Evolutionary conservation across 2,329 filamentous ascomycete species (phyloP), one percentile per base, ranked within the genome.

Genomic region (Aspergillus ochraceus): DNA sequence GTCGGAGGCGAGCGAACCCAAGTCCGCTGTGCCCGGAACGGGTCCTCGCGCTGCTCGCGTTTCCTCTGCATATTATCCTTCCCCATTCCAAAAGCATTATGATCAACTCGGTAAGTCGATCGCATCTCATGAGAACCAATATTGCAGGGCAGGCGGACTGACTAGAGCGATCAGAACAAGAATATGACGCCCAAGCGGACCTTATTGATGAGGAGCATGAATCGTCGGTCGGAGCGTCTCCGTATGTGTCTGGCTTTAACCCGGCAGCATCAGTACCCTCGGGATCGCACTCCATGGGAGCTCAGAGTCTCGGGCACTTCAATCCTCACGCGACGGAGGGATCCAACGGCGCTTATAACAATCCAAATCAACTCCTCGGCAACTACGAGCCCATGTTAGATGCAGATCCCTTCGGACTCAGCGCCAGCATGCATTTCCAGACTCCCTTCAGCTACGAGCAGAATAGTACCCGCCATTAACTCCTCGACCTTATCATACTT

Each of bases 371-470:
- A 56, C 80, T 87, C 42, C 84, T 90, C 69, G 86, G 89, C 66
- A 83, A 86, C 14, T 96, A 91, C 72, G 93, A 97, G 70, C 90
- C 92, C 19, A 91, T 92, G 78, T 81, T 96, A 52, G 93, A 97
- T 73, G 91, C 92, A 76, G 93, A 97, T 76, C 94, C 94, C 0
- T 98, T 97, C 70, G 93, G 93, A 12, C 82, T 97, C 55, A 94
- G 90, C 60, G 93, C 93, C 39, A 96, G 91, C 78, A 97, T 97
- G 94, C 91, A 94, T 66, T 97, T 97, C 70, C 92, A 92, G 11
- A 90, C 89, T 2, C 90, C 91, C 58, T 95, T 93, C 76, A 78
- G 76, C 60, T 80, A 78, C 62, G 72, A 76, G 57, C 76, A 79
- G 60, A 73, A 70, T 61, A 71, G 75, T 66, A 60, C 74, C 36